A percentile compares a stretch with the other conserved stretches of the same genome.
Conservation (phyloP, 23 red algal species). For the Pyropia yezoensis region DNA sequence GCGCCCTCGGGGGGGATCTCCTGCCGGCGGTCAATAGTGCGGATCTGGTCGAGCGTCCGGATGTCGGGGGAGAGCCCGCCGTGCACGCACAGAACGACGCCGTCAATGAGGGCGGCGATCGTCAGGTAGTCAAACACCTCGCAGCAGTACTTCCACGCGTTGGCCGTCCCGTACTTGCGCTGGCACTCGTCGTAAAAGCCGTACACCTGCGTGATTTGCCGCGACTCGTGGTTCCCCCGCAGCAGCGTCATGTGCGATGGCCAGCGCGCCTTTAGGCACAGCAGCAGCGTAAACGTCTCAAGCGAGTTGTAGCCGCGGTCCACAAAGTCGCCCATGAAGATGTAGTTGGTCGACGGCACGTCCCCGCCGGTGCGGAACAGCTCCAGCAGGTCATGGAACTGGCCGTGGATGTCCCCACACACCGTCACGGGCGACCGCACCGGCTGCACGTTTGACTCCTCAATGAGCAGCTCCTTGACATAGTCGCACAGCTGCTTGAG, state of each 20-base stretch:
- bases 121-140: constrained; percentile 99
- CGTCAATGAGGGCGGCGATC: constrained; percentile 93
- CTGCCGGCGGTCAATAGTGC: constrained; percentile 92
- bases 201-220: constrained; percentile 99
- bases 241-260: constrained; percentile 89
- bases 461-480: constrained; percentile 99
- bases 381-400: constrained; percentile 97
- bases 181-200: constrained; percentile 99
- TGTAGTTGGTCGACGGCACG: constrained; percentile 84
- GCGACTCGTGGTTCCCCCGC: constrained; percentile 93
- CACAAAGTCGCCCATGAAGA: constrained; percentile 99
- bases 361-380: constrained; percentile 94
- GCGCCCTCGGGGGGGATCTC: constrained; percentile 99
- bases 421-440: constrained; percentile 85
- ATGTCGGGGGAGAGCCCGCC: constrained; percentile 98
- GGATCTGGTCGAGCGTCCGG: constrained; percentile 93
- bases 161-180: constrained; percentile 95
- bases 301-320: constrained; percentile 96
- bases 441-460: constrained; percentile 97
- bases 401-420: constrained; percentile 95
- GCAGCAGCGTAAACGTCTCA: constrained; percentile 93
- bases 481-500: constrained; percentile 97
- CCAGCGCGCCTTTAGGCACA: constrained; percentile 97
- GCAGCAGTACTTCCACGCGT: constrained; percentile 99
- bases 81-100: constrained; percentile 87